phyloP scores from a whole-genome alignment of 768 basidiomycete species.

The Paxillus involutus region DNA sequence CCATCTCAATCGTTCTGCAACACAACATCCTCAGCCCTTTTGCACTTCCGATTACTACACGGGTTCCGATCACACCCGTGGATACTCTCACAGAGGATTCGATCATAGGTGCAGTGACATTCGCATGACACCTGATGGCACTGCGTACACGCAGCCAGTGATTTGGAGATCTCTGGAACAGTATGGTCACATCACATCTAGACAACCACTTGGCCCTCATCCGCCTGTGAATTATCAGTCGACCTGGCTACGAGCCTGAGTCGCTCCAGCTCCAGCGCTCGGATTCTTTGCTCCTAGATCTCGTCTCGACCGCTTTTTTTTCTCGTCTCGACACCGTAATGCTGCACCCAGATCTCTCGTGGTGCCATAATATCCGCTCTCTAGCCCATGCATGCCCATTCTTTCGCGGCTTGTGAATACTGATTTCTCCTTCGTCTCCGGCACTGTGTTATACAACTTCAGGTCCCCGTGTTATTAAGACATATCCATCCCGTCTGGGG shows the following conservation, averaged over 20 bases:
- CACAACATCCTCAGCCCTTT: conserved; percentile 56
- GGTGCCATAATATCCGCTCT: conserved; percentile 40
- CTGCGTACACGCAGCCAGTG: conserved; percentile 37
- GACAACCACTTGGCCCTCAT: conserved; percentile 44
- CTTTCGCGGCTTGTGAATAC: conserved; percentile 37
- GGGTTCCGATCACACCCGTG: conserved; percentile 50
- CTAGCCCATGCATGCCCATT: conserved; percentile 35
- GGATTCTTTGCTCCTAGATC: conserved; percentile 23
- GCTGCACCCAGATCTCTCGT: conserved; percentile 31
- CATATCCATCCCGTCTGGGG: conserved; percentile 68
- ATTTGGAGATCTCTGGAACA: conserved; percentile 45
- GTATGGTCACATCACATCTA: conserved; percentile 40
- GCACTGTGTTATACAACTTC: conserved; percentile 22
- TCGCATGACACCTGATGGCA: conserved; percentile 43
- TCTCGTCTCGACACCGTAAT: conserved; percentile 26
- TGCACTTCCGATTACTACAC: conserved; percentile 51
- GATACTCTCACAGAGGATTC: conserved; percentile 59
- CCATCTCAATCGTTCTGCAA: conserved; percentile 33
- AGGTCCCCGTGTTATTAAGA: conserved; percentile 41
- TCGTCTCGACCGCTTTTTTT: conserved; percentile 19
- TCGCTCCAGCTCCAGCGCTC: conserved; percentile 7
- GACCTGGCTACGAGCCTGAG: conserved; percentile 50
- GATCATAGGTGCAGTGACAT: conserved; percentile 52
- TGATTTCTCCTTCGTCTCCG: conserved; percentile 24
- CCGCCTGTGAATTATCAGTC: conserved; percentile 46